These are phyloP conservation scores for Secale cereale DNA, from an alignment of 176 grass and related monocot genomes.

Conservation along the genomic window DNA sequence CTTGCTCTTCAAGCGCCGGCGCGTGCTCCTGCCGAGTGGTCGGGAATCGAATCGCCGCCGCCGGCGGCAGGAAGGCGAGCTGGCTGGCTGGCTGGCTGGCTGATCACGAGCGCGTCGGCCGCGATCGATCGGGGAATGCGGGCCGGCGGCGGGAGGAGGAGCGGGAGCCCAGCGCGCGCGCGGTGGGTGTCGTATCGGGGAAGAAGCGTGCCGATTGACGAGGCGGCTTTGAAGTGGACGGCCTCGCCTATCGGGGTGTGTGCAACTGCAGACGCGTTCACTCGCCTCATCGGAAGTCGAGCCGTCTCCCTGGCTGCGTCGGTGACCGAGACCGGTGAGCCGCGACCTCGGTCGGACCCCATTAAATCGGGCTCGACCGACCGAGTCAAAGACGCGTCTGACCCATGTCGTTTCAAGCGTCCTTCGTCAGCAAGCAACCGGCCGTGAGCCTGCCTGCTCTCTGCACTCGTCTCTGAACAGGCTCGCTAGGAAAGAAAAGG, in stretches of 20 bases:
- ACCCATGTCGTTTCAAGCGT: not conserved
- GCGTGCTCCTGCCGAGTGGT: not conserved
- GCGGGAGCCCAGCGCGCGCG: not conserved
- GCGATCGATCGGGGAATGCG: not conserved
- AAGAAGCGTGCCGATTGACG: not conserved
- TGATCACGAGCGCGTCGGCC: not conserved
- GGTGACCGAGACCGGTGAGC: too few relatives aligned
- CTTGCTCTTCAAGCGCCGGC: not conserved
- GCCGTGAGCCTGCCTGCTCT: not conserved
- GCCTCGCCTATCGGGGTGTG: not conserved
- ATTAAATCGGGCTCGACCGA: not conserved
- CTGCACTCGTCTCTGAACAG: not conserved
- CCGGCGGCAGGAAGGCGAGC: not conserved
- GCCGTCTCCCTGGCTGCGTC: not conserved
- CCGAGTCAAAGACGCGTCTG: conserved; percentile 12
- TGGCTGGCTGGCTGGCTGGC: not conserved
- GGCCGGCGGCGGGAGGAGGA: conserved; percentile 2
- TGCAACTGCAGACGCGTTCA: not conserved
- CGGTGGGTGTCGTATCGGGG: not conserved
- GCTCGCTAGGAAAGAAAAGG: not conserved
- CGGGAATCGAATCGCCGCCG: not conserved
- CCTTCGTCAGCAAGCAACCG: not conserved
- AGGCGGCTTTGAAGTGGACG: not conserved
- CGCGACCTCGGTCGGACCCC: not conserved
- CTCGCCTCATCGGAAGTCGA: not conserved